Evolutionary conservation across 768 basidiomycete species (phyloP).

Genomic region (Stropharia rugosoannulata): DNA sequence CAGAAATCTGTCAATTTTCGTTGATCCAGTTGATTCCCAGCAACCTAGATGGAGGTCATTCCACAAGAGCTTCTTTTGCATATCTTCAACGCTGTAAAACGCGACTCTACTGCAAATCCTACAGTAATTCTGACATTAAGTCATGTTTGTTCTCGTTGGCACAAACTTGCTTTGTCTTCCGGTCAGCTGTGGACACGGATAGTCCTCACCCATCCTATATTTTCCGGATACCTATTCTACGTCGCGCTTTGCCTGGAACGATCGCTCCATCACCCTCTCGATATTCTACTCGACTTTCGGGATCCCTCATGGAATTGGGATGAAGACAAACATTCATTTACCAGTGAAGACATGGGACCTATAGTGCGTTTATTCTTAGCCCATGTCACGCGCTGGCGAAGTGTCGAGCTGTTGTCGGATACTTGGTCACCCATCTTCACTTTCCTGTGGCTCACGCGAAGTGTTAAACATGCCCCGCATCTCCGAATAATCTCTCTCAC

Average conservation of each 20-base stretch:
- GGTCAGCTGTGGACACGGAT: slow-evolving; percentile 53
- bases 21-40: neutral
- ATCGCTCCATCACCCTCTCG: slow-evolving; percentile 45
- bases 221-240: slow-evolving; percentile 34
- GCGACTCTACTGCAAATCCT: neutral
- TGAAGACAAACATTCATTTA: slow-evolving; percentile 43
- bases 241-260: slow-evolving; percentile 38
- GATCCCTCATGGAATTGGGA: slow-evolving; percentile 57
- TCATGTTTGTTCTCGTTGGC: slow-evolving; percentile 52
- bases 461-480: slow-evolving; percentile 30
- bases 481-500: slow-evolving; percentile 44
- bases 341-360: slow-evolving; percentile 42
- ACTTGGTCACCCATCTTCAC: slow-evolving; percentile 59
- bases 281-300: slow-evolving; percentile 56
- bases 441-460: slow-evolving; percentile 42
- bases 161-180: slow-evolving; percentile 43
- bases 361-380: slow-evolving; percentile 44
- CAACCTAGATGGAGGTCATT: neutral
- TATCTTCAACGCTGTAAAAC: neutral
- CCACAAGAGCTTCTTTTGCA: neutral
- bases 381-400: slow-evolving; percentile 46
- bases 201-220: slow-evolving; percentile 42
- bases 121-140: slow-evolving; percentile 24
- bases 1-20: too few relatives aligned
- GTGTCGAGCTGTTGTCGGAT: slow-evolving; percentile 51